Evolutionary conservation across 768 basidiomycete genomes (phyloP), one percentile per base, ranked within the genome.

Genomic region (Leccinellum rugosiceps): DNA sequence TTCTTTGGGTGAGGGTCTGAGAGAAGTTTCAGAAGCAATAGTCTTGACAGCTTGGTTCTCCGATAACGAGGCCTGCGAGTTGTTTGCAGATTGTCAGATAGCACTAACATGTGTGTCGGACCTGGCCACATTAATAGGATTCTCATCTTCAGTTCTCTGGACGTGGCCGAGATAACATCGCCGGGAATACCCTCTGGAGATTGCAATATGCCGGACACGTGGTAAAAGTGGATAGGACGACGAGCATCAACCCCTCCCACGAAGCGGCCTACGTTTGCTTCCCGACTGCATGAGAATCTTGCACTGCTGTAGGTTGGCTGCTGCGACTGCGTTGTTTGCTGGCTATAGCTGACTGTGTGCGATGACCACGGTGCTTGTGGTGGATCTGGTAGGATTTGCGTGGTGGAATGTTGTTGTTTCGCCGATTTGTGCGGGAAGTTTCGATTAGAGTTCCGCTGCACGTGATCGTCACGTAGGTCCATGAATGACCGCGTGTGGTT

Each of bases 381-480:
- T 10, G 43, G 38, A 41, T 44, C 43, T 44, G 7, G 43, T 44
- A 44, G 38, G 38, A 38, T 38, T 38, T 21, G 43, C 13, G 43
- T 31, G 25, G 25, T 2, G 25, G 25, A 25, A 25, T 25, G 25
- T 25, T 25, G 25, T 25, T 25, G 25, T 2, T 25, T 25, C 25
- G 4, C 25, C 25, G 25, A 25, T 25, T 25, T 25, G 4, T 25
- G 25, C 25, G 25, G 35, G 8, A 38, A n/a, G 7, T 17, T 38
- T 38, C 9, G 17, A 9, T 38, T 38, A 38, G 35, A 38, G 35
- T 41, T 41, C 38, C n/a, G 38, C 49, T 28, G 15, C 68, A 70
- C 68, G 68, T 70, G 68, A 66, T 28, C 7, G 17, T 38, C 60
- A 53, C 58, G 61, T 54, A 59, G 50, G 60, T 45, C 41, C 58